Evolutionary conservation across 2,329 filamentous ascomycete species (phyloP).

Genomic region (Penicillium sclerotiorum): DNA sequence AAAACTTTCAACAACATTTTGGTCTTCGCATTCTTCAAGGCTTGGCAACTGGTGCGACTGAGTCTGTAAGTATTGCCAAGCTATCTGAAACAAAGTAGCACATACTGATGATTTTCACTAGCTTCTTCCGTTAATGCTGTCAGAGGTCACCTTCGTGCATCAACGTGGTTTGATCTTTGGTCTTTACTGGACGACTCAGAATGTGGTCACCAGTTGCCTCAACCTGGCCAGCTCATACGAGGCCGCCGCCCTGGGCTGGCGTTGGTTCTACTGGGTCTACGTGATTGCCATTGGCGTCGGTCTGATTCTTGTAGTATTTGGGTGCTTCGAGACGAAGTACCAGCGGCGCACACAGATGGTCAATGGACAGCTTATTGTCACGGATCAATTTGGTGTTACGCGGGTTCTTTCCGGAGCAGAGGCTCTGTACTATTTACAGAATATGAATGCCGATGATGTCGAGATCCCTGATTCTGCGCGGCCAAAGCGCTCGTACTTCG

Average conservation of each 20-base stretch:
- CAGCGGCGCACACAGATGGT: slow-evolving; percentile 36
- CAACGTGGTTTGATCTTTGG: slow-evolving; percentile 42
- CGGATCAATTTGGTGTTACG: slow-evolving; percentile 45
- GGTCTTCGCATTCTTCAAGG: slow-evolving; percentile 41
- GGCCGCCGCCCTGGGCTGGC: slow-evolving; percentile 40
- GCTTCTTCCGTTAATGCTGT: slow-evolving; percentile 43
- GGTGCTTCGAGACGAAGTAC: slow-evolving; percentile 46
- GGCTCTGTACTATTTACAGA: slow-evolving; percentile 19
- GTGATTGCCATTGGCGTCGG: slow-evolving; percentile 38
- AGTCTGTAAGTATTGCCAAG: slow-evolving; percentile 28
- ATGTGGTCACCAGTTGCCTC: slow-evolving; percentile 34
- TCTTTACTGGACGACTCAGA: slow-evolving; percentile 45
- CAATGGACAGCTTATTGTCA: slow-evolving; percentile 40
- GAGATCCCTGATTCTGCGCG: slow-evolving; percentile 14
- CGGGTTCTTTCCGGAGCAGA: slow-evolving; percentile 35
- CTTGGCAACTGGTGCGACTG: slow-evolving; percentile 43
- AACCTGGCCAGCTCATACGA: slow-evolving; percentile 41
- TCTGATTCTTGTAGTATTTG: slow-evolving; percentile 42
- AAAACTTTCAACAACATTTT: slow-evolving; percentile 41
- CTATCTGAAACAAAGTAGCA: background rate
- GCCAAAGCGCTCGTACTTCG: slow-evolving; percentile 17
- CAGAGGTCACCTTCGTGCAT: slow-evolving; percentile 46
- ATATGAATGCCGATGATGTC: slow-evolving; percentile 7
- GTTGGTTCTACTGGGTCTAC: slow-evolving; percentile 49
- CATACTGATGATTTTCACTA: background rate